phyloP scores from a whole-genome alignment of 2,329 filamentous ascomycete species.

The Trichoderma polysporum region DNA sequence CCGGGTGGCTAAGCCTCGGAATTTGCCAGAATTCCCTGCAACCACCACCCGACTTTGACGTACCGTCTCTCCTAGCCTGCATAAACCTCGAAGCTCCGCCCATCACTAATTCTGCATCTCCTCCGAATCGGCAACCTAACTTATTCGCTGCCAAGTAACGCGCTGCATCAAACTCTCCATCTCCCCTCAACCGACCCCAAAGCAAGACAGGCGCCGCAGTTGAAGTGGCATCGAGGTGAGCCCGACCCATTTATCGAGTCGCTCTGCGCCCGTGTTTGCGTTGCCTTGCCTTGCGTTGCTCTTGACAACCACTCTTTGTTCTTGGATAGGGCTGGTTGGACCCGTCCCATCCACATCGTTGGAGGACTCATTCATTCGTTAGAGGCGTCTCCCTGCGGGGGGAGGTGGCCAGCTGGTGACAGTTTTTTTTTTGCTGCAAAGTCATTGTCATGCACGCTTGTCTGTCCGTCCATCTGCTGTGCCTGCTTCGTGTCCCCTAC shows the following conservation, averaged over 20 bases:
- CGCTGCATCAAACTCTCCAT: background rate
- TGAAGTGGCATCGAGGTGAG: conserved; percentile 33
- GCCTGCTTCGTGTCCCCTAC: conserved; percentile 8
- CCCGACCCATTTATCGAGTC: conserved; percentile 35
- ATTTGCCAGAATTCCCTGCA: background rate
- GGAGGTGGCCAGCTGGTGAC: conserved; percentile 1
- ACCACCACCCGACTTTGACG: background rate
- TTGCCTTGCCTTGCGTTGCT: conserved; percentile 28
- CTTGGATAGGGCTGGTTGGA: conserved; percentile 14
- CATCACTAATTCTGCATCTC: conserved; percentile 15
- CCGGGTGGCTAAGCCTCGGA: conserved; percentile 15
- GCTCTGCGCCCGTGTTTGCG: conserved; percentile 29
- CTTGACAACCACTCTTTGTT: conserved; percentile 30
- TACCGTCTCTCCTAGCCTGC: background rate
- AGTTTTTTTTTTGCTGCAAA: conserved; percentile 3
- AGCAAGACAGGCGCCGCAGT: conserved; percentile 8
- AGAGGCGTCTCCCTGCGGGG: conserved; percentile 10
- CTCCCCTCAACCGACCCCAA: background rate
- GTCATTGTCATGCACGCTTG: conserved; percentile 2
- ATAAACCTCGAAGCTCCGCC: conserved; percentile 14
- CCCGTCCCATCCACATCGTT: conserved; percentile 10
- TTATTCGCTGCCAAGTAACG: background rate
- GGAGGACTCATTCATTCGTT: conserved; percentile 14
- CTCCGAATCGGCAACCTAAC: conserved; percentile 13
- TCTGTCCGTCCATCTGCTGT: conserved; percentile 7